Percentiles rank a stretch among this genome's conserved stretches.
Conservation (phyloP, 129 eudicot genomes). For the Tanacetum coccineum region DNA sequence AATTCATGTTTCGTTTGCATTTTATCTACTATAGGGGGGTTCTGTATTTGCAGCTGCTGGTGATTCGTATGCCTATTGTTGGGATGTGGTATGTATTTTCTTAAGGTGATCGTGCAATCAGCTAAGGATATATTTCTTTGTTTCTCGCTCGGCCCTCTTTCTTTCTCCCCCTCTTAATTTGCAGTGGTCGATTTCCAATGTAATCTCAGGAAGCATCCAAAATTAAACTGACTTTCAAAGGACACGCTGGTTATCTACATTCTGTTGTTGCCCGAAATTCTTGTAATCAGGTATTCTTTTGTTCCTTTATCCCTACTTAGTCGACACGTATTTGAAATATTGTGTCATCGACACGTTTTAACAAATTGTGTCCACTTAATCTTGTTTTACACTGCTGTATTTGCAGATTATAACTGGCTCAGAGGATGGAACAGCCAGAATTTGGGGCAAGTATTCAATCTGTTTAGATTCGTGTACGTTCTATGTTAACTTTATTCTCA, state of each 20-base stretch:
- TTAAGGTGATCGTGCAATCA: slow-evolving; percentile 27
- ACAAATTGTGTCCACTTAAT: slow-evolving; percentile 10
- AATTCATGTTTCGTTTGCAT: neutral
- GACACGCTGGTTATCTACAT: slow-evolving; percentile 86
- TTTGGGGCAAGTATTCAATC: slow-evolving; percentile 68
- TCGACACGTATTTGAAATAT: no score
- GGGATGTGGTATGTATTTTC: slow-evolving; percentile 88
- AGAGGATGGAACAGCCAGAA: slow-evolving; percentile 91
- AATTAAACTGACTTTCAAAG: slow-evolving; percentile 73
- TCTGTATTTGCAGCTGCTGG: slow-evolving; percentile 88
- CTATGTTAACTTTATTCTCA: neutral
- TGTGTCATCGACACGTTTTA: no score
- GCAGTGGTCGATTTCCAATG: slow-evolving; percentile 6
- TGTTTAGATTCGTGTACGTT: no score
- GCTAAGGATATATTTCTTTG: neutral
- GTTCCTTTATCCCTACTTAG: neutral
- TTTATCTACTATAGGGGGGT: slow-evolving; percentile 46
- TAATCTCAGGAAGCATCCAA: slow-evolving; percentile 54
- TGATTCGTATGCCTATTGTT: slow-evolving; percentile 92
- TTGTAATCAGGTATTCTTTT: slow-evolving; percentile 58
- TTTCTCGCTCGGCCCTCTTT: neutral
- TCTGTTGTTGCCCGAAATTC: slow-evolving; percentile 62
- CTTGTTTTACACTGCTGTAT: slow-evolving; percentile 21
- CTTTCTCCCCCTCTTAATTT: neutral
- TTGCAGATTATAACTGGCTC: slow-evolving; percentile 91